Conservation (phyloP, 2,329 filamentous ascomycete species). For the Sclerotinia minor region DNA sequence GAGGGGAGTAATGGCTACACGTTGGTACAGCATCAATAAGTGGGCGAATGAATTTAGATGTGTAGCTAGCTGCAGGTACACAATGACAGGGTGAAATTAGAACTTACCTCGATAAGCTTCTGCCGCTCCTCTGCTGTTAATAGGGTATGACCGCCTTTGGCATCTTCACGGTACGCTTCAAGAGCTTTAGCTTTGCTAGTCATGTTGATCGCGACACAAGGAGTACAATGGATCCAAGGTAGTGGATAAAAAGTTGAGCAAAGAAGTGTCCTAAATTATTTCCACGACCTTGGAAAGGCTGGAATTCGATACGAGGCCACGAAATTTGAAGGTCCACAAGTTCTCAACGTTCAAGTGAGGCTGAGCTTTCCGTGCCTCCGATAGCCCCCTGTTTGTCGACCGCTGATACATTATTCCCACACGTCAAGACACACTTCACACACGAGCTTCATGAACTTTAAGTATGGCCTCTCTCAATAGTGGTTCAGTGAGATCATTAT, state of each 20-base stretch:
- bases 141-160: conserved; percentile 46
- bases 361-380: conserved; percentile 12
- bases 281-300: conserved; percentile 13
- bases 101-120: conserved; percentile 48
- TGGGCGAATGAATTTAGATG: conserved; percentile 18
- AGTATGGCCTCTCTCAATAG: conserved; percentile 37
- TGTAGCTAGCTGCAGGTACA: conserved; percentile 22
- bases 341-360: conserved; percentile 21
- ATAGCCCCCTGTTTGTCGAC: conserved; percentile 1
- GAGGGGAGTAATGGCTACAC: conserved; percentile 41
- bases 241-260: conserved; percentile 1
- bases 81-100: conserved; percentile 13
- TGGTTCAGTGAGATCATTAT: conserved; percentile 52
- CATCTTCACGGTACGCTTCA: conserved; percentile 49
- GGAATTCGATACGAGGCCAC: conserved; percentile 21
- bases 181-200: conserved; percentile 18
- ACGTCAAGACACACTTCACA: conserved; percentile 21
- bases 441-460: conserved; percentile 14
- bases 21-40: conserved; percentile 28
- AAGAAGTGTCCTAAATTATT: conserved; percentile 12
- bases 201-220: conserved; percentile 18
- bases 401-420: conserved; percentile 12
- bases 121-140: conserved; percentile 49
- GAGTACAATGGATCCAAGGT: not conserved
- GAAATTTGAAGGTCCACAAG: conserved; percentile 8